These are phyloP conservation scores for Fusarium anthophilum DNA, from an alignment of 2,329 filamentous ascomycete species.

Conservation along the genomic window DNA sequence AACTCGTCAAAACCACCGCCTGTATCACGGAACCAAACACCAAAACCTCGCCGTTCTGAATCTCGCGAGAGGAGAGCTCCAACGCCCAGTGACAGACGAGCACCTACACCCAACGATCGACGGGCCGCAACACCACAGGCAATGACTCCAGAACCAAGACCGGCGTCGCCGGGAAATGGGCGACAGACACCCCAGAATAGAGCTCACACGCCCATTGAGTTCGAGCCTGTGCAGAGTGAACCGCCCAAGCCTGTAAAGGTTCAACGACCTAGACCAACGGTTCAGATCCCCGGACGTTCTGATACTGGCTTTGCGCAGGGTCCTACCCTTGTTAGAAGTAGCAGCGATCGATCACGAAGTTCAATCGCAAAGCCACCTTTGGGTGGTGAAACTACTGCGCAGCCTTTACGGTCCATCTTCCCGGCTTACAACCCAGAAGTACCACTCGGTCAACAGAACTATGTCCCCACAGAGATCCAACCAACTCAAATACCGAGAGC, in stretches of 20 bases:
- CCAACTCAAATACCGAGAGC: slow-evolving; percentile 71
- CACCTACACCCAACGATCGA: slow-evolving; percentile 46
- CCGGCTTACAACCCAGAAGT: slow-evolving; percentile 76
- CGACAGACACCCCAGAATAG: slow-evolving; percentile 48
- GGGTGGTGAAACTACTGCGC: slow-evolving; percentile 47
- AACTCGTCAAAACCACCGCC: slow-evolving; percentile 48
- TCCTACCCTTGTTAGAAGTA: slow-evolving; percentile 59
- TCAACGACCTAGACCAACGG: slow-evolving; percentile 53
- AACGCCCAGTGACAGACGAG: slow-evolving; percentile 41
- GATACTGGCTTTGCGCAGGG: slow-evolving; percentile 52
- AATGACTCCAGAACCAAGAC: slow-evolving; percentile 36
- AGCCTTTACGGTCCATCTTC: slow-evolving; percentile 74
- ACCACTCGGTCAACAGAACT: slow-evolving; percentile 73
- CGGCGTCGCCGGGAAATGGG: slow-evolving; percentile 36
- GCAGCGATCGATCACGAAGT: slow-evolving; percentile 61
- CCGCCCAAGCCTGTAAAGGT: slow-evolving; percentile 40
- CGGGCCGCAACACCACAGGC: slow-evolving; percentile 39
- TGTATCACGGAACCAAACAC: slow-evolving; percentile 51
- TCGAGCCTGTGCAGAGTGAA: slow-evolving; percentile 42
- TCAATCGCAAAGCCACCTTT: slow-evolving; percentile 67
- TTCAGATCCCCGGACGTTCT: slow-evolving; percentile 56
- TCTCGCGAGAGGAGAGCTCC: slow-evolving; percentile 49
- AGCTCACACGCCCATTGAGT: slow-evolving; percentile 48
- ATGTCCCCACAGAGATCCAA: slow-evolving; percentile 73
- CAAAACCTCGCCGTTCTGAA: slow-evolving; percentile 51